These are phyloP conservation scores for Naganishia vaughanmartiniae DNA, from an alignment of 768 basidiomycete species.

Conservation along the genomic window DNA sequence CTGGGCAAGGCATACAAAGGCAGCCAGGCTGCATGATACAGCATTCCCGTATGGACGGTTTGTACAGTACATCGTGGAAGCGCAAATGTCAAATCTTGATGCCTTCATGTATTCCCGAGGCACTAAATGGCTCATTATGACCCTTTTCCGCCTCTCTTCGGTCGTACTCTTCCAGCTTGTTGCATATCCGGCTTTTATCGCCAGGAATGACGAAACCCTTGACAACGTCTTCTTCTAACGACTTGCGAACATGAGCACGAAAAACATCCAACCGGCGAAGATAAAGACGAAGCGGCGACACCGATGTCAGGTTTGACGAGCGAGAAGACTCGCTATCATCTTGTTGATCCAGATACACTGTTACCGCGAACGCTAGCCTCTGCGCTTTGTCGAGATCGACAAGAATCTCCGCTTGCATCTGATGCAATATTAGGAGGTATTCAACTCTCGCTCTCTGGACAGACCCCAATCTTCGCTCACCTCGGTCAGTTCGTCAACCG, in stretches of 20 bases:
- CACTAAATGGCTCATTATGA: background rate
- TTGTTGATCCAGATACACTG: conserved; percentile 1
- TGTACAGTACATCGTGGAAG: background rate
- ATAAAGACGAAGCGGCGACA: conserved; percentile 7
- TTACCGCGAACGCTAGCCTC: background rate
- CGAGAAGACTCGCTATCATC: background rate
- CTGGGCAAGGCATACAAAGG: conserved; percentile 37
- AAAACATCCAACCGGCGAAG: conserved; percentile 16
- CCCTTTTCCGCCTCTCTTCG: background rate
- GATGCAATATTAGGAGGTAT: too few relatives aligned
- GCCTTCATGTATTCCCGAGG: background rate
- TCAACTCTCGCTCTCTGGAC: background rate
- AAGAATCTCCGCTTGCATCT: conserved; percentile 23
- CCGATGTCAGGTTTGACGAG: background rate
- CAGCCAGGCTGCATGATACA: conserved; percentile 10
- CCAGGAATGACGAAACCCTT: conserved; percentile 1
- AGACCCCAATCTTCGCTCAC: background rate
- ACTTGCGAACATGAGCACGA: conserved; percentile 8
- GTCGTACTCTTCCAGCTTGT: conserved; percentile 5
- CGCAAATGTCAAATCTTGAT: background rate
- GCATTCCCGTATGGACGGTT: conserved; percentile 1
- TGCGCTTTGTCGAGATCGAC: conserved; percentile 15
- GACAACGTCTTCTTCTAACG: background rate
- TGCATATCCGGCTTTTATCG: conserved; percentile 1
- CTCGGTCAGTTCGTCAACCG: conserved; percentile 13